phyloP scores from a whole-genome alignment of 257 asterid genomes.

The Osmanthus fragrans region DNA sequence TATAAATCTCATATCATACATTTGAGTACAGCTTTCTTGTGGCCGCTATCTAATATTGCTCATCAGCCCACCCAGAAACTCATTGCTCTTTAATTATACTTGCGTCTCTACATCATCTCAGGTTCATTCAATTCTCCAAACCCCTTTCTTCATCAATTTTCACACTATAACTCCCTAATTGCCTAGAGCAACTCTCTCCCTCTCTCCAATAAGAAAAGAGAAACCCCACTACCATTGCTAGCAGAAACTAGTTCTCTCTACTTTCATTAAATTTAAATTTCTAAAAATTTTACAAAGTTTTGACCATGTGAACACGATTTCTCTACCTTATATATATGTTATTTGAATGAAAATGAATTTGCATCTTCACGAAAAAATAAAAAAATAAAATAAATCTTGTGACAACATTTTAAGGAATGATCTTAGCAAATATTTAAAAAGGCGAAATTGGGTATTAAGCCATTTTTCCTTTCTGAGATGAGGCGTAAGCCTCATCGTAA shows the following conservation, averaged over 20 bases:
- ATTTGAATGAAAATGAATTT: not conserved
- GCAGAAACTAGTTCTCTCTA: too few relatives aligned
- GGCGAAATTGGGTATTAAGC: too few relatives aligned
- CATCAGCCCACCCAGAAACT: not conserved
- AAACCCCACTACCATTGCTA: too few relatives aligned
- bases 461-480: too few relatives aligned
- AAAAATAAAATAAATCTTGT: not conserved
- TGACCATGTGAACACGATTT: not conserved
- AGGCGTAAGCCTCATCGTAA: too few relatives aligned
- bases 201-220: too few relatives aligned
- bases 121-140: not conserved
- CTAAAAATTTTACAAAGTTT: too few relatives aligned
- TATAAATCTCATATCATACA: too few relatives aligned
- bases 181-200: too few relatives aligned
- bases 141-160: not conserved
- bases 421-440: not conserved
- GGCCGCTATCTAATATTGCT: not conserved
- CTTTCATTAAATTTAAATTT: too few relatives aligned
- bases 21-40: not conserved
- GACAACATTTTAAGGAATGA: not conserved
- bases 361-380: not conserved
- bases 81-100: not conserved
- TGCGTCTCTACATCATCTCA: not conserved
- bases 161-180: not conserved
- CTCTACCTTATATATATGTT: not conserved